These are phyloP conservation scores for Suillus paluster DNA, from an alignment of 768 basidiomycete species.

Conservation along the genomic window DNA sequence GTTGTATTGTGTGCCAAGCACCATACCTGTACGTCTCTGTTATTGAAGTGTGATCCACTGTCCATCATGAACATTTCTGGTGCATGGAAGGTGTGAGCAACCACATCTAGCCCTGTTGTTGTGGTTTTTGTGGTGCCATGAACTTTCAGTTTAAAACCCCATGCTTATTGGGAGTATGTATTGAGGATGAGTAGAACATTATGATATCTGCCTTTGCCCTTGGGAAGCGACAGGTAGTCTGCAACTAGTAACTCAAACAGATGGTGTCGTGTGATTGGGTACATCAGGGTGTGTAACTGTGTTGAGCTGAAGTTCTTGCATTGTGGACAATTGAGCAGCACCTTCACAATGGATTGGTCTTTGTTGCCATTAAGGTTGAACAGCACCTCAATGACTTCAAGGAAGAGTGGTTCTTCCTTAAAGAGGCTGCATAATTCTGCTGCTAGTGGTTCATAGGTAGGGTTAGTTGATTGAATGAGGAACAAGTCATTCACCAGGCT, in stretches of 20 bases:
- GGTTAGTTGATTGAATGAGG: too few species aligned
- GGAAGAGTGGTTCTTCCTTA: too few species aligned
- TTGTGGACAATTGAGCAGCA: slow-evolving; percentile 16
- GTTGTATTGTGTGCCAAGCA: slow-evolving; percentile 28
- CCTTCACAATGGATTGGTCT: neutral
- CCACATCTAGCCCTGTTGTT: slow-evolving; percentile 17
- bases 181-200: too few species aligned
- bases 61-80: slow-evolving; percentile 43
- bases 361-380: too few species aligned
- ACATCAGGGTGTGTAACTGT: slow-evolving; percentile 37
- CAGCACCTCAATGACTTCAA: too few species aligned
- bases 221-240: slow-evolving; percentile 23
- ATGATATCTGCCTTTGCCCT: too few species aligned
- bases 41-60: slow-evolving; percentile 42
- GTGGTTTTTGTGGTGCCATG: too few species aligned
- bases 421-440: too few species aligned
- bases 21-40: slow-evolving; percentile 30
- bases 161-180: too few species aligned
- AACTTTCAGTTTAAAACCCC: too few species aligned
- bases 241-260: slow-evolving; percentile 43
- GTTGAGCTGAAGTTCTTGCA: slow-evolving; percentile 38
- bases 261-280: slow-evolving; percentile 40
- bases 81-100: slow-evolving; percentile 25
- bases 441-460: too few species aligned
- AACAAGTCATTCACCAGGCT: too few species aligned